A percentile compares a stretch with the other conserved stretches of the same genome.
These are phyloP conservation scores for Coniella lustricola DNA, from an alignment of 2,329 filamentous ascomycete species.

Conservation along the genomic window DNA sequence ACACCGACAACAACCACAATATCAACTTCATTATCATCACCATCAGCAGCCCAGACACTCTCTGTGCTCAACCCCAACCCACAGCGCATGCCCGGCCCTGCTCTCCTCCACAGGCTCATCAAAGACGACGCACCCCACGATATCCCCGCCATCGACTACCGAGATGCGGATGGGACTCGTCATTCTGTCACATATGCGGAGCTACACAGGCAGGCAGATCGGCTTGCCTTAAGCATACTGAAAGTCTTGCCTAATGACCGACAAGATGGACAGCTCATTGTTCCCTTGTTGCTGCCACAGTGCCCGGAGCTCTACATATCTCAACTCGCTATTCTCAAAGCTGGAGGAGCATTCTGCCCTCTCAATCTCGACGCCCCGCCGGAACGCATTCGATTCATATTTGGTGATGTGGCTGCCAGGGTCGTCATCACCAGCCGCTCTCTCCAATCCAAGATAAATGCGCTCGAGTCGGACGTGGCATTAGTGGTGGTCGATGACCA, in stretches of 20 bases:
- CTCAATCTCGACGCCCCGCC: constrained; percentile 69
- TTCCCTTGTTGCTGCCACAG: constrained; percentile 75
- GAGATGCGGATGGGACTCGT: constrained; percentile 38
- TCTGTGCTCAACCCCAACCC: constrained; percentile 42
- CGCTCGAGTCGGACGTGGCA: constrained; percentile 22
- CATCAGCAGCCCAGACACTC: constrained; percentile 18
- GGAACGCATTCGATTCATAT: constrained; percentile 73
- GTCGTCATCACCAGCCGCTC: constrained; percentile 58
- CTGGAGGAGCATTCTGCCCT: constrained; percentile 80
- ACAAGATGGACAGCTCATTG: constrained; percentile 37
- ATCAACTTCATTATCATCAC: too few relatives aligned
- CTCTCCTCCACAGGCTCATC: constrained; percentile 54
- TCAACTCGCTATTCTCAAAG: constrained; percentile 70
- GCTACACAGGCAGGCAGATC: constrained; percentile 39
- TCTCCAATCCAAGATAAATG: constrained; percentile 34
- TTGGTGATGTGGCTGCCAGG: constrained; percentile 65
- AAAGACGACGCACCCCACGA: constrained; percentile 25
- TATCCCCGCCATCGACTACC: constrained; percentile 56
- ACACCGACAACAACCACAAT: too few relatives aligned
- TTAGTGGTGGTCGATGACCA: constrained; percentile 31
- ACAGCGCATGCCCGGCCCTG: constrained; percentile 33
- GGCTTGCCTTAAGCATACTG: constrained; percentile 8
- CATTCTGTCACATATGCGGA: constrained; percentile 52
- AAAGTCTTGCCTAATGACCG: background rate
- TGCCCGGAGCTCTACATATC: constrained; percentile 70